phyloP scores from a whole-genome alignment of 257 asterid genomes.

The Ehretia macrophylla region DNA sequence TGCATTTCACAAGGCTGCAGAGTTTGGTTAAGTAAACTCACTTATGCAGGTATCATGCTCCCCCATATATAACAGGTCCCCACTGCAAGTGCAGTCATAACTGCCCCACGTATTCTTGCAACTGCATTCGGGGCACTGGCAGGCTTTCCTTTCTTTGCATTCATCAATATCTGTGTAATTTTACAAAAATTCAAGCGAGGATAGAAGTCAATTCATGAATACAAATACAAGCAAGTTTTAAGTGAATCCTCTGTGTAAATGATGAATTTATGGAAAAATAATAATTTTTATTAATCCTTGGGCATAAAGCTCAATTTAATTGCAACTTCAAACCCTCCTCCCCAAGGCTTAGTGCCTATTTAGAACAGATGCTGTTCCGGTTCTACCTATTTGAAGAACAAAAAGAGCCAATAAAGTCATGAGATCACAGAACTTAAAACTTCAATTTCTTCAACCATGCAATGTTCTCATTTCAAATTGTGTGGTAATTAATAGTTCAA shows the following conservation, averaged over 20 bases:
- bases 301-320: too few relatives aligned
- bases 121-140: constrained; percentile 82
- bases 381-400: not conserved
- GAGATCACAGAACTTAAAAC: not conserved
- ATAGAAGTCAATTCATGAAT: constrained; percentile 7
- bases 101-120: constrained; percentile 89
- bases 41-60: constrained; percentile 94
- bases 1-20: not conserved
- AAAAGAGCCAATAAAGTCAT: not conserved
- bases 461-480: too few relatives aligned
- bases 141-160: constrained; percentile 77
- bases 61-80: constrained; percentile 61
- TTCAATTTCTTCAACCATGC: not conserved
- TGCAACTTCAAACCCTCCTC: too few relatives aligned
- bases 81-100: constrained; percentile 69
- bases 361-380: too few relatives aligned
- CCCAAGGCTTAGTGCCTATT: too few relatives aligned
- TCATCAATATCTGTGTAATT: constrained; percentile 57
- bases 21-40: constrained; percentile 25
- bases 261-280: not conserved
- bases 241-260: not conserved
- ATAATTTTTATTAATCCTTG: too few relatives aligned
- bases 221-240: not conserved
- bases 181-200: constrained; percentile 9
- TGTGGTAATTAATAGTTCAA: too few relatives aligned